phyloP scores from a whole-genome alignment of 176 grass and related monocot genomes.

The Olyra latifolia region DNA sequence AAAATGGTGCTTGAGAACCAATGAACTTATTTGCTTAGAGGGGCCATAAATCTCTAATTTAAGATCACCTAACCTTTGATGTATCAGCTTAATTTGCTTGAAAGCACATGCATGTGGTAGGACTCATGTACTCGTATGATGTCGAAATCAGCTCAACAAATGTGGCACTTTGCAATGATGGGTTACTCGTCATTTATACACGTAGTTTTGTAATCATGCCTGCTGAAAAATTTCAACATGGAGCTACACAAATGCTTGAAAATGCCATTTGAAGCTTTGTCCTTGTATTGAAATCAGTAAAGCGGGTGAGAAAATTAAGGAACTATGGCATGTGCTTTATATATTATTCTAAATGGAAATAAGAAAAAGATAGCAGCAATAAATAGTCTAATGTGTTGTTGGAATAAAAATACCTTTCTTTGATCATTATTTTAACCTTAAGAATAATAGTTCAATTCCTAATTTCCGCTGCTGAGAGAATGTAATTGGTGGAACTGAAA shows the following conservation, averaged over 20 bases:
- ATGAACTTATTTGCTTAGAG: background rate
- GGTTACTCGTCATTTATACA: background rate
- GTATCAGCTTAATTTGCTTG: background rate
- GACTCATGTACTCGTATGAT: background rate
- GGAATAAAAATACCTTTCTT: background rate
- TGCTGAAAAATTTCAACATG: background rate
- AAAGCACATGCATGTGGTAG: background rate
- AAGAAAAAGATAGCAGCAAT: background rate
- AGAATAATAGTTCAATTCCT: background rate
- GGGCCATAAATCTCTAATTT: background rate
- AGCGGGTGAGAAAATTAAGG: background rate
- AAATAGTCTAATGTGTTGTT: background rate
- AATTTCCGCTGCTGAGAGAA: background rate
- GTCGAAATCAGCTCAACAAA: background rate
- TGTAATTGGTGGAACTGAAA: background rate
- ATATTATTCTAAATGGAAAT: background rate
- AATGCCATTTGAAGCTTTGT: background rate
- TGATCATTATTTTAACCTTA: background rate
- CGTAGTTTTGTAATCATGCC: background rate
- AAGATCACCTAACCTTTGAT: background rate
- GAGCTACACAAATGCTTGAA: background rate
- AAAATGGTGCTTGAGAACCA: background rate
- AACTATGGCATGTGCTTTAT: background rate
- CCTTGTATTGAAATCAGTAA: background rate
- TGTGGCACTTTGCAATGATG: background rate